Evolutionary conservation across 441 rosid genomes (phyloP), one percentile per base, ranked within the genome.

Genomic region (Euphorbia schlechtendalii): DNA sequence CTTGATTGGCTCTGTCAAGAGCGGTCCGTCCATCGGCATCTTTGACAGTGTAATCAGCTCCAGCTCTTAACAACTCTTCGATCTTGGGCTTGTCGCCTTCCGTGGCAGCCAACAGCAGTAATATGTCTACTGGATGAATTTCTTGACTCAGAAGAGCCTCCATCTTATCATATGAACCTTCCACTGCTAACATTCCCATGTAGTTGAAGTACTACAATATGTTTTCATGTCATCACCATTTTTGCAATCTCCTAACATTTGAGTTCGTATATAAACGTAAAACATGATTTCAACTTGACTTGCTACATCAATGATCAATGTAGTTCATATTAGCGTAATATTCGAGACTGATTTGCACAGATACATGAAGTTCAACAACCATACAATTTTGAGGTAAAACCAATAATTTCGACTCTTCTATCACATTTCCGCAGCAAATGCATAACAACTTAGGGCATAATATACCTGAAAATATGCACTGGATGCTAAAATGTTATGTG

Each of bases 141-240:
- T 86, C 73, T 52, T 86, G 83, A 71, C 56, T 83, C 38, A 92
- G 69, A 67, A 92, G 91, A 69, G 91, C 91, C 67, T 92, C 95
- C 98, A 92, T 92, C 79, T 87, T 89, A 61, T 81, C 93, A 46
- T 87, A 89, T 32, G 98, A 25, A 4, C 97, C 96, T 74, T 91
- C 96, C 1, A 88, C 92, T 0, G 92, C 97, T 61, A 91, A 92
- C 94, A 91, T 91, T 45, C 97, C 97, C 92, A 91, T 88, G 71
- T 88, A 91, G 78, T 91, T 91, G 64, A 91, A 88, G 77, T 88
- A 91, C 92, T 88, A 84, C 82, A 81, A 7, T 41, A 7, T 41
- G 43, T 11, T 61, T 13, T 56, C 6, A 45, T 22, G 18, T 28
- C n/a, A 4, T 66, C 13, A 53, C 40, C 14, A 46, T 41, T 41